Conservation (phyloP, 768 basidiomycete species). For the Suillus brevipes region DNA sequence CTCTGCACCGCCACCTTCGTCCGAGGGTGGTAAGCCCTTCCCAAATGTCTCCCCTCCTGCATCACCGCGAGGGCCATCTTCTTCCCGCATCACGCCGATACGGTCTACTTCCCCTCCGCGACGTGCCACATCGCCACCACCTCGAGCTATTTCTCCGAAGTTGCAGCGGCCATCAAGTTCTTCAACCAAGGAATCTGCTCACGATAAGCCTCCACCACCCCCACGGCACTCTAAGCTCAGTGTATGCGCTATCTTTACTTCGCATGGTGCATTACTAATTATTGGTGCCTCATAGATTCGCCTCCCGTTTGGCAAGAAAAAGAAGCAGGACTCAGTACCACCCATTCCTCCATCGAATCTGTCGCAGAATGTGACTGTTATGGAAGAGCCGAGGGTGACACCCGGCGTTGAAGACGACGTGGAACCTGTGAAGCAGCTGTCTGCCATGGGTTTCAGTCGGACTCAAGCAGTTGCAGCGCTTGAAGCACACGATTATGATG, state of each 20-base stretch:
- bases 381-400: conserved; percentile 46
- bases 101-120: conserved; percentile 44
- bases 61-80: conserved; percentile 38
- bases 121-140: conserved; percentile 46
- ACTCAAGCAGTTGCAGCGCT: conserved; percentile 79
- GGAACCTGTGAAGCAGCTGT: conserved; percentile 75
- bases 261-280: conserved; percentile 12
- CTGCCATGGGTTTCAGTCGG: conserved; percentile 89
- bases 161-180: conserved; percentile 56
- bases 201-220: conserved; percentile 55
- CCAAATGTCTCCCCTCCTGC: conserved; percentile 41
- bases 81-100: conserved; percentile 32
- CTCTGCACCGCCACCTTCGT: conserved; percentile 17
- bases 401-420: conserved; percentile 71
- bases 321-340: conserved; percentile 58
- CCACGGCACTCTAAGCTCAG: conserved; percentile 73
- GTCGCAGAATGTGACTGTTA: conserved; percentile 41
- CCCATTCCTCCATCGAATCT: conserved; percentile 38
- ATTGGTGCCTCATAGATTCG: conserved; percentile 53
- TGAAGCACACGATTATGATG: conserved; percentile 82
- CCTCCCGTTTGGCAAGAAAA: conserved; percentile 76
- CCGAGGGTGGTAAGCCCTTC: conserved; percentile 31
- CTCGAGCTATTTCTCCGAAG: conserved; percentile 55
- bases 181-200: conserved; percentile 48
- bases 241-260: conserved; percentile 45